Evolutionary conservation across 345 rosid species (phyloP).

Genomic region (Hibiscus tridactylites): DNA sequence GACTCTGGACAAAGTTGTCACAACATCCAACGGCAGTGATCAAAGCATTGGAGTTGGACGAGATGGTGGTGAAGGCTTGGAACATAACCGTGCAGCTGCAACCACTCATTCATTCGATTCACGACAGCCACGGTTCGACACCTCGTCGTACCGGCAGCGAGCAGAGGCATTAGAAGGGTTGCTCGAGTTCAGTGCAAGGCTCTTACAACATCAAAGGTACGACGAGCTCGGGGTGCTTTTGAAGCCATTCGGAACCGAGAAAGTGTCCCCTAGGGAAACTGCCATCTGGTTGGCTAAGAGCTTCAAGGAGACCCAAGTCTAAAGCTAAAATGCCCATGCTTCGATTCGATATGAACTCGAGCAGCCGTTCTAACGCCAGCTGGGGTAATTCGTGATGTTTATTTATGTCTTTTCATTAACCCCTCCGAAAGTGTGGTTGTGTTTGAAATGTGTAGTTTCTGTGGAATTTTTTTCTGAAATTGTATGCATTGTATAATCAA

Average conservation of each 20-base stretch:
- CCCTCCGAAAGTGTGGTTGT: not conserved
- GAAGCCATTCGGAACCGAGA: conserved; percentile 90
- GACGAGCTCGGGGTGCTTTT: conserved; percentile 84
- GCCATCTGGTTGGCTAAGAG: conserved; percentile 97
- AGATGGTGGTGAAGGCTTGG: conserved; percentile 21
- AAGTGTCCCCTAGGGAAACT: conserved; percentile 89
- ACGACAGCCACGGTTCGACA: conserved; percentile 58
- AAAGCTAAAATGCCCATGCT: conserved; percentile 3
- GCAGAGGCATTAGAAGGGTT: conserved; percentile 95
- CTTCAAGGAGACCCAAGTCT: conserved; percentile 70
- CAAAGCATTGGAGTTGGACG: conserved; percentile 20
- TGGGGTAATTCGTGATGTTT: not conserved
- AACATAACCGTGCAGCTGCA: conserved; percentile 29
- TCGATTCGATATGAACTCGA: not conserved
- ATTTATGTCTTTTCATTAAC: conserved; percentile 5
- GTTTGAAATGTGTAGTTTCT: not conserved
- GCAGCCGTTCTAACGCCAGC: not conserved
- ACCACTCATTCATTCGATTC: conserved; percentile 40
- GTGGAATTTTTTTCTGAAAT: not conserved
- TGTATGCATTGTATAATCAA: not conserved
- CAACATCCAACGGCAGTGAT: conserved; percentile 19
- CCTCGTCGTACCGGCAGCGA: conserved; percentile 85
- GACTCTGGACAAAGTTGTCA: conserved; percentile 20
- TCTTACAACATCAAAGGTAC: conserved; percentile 61
- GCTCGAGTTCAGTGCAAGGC: conserved; percentile 87